Conservation (phyloP, 2,329 filamentous ascomycete genomes). For the Septoria linicola region DNA sequence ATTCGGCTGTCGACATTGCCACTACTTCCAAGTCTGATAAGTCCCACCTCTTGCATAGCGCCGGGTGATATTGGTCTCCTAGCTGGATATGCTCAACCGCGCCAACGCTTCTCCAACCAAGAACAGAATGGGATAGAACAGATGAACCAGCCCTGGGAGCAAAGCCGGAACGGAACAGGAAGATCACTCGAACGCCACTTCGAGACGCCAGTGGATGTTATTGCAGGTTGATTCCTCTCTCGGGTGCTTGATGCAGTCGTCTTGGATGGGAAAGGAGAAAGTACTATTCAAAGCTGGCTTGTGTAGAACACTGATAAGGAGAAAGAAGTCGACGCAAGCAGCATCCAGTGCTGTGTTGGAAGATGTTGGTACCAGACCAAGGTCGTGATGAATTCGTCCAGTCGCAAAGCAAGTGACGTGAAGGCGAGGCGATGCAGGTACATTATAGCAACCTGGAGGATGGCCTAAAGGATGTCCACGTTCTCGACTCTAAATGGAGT, state of each 20-base stretch:
- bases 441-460: conserved; percentile 16
- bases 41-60: conserved; percentile 16
- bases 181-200: not conserved
- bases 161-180: no score
- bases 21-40: conserved; percentile 9
- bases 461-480: conserved; percentile 8
- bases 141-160: no score
- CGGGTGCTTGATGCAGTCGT: no score
- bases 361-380: conserved; percentile 10
- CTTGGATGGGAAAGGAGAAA: no score
- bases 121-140: no score
- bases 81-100: not conserved
- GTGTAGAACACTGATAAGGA: conserved; percentile 5
- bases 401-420: conserved; percentile 7
- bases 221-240: no score
- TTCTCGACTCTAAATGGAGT: conserved; percentile 4
- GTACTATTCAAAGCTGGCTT: no score
- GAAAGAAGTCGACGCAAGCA: conserved; percentile 7
- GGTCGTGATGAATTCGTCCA: not conserved
- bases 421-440: conserved; percentile 23
- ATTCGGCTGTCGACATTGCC: conserved; percentile 26
- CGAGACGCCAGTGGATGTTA: not conserved
- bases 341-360: conserved; percentile 19
- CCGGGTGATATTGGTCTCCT: not conserved
- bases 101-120: not conserved